Base-by-base conservation (phyloP, 805 yeast species). In the Ogataea polymorpha region DNA sequence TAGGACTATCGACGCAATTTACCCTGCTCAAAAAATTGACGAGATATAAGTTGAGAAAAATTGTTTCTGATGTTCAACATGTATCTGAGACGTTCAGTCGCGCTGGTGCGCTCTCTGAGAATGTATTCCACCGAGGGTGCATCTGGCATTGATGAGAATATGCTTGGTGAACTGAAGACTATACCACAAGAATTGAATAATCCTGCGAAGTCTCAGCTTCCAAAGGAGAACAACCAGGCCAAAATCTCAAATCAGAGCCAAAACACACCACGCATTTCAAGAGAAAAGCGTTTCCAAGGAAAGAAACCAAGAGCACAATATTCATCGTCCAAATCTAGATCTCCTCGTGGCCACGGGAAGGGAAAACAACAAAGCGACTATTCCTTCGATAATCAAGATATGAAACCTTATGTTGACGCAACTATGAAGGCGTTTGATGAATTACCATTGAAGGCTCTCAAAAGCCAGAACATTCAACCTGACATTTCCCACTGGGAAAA, bases 1-100 rank as follows among this genome's bases (percentile, higher is more conserved):
- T 17, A 4, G 23, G 42, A 20, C 42, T 34, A 38, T 38, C 42
- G 42, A 26, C 42, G 32, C 36, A 23, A 32, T 26, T 39, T 39
- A 39, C 42, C 42, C 42, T 39, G 37, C 32, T 33, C 29, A 15
- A 30, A 20, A 12, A 24, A 30, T 33, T 39, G 37, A 16, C 42
- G 33, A 39, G 28, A 38, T 32, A 32, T 28, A 27, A 33, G 16
- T 38, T 31, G 24, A 34, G 23, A 13, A 25, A 37, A 30, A 30
- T 24, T 16, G 35, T 23, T 20, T 38, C 23, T 10, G 9, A 6
- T 18, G 12, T 31, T 14, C 16, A 38, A n/a, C 27, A 38, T 38
- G 41, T 38, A 24, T 31, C 24, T 25, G 20, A 27, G 36, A 38
- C 35, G 36, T 18, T 25, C 32, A 8, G 23, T 20, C 13, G 16